Evolutionary conservation across 2,329 filamentous ascomycete genomes (phyloP).

Genomic region (Calonectria pseudoturangicola): DNA sequence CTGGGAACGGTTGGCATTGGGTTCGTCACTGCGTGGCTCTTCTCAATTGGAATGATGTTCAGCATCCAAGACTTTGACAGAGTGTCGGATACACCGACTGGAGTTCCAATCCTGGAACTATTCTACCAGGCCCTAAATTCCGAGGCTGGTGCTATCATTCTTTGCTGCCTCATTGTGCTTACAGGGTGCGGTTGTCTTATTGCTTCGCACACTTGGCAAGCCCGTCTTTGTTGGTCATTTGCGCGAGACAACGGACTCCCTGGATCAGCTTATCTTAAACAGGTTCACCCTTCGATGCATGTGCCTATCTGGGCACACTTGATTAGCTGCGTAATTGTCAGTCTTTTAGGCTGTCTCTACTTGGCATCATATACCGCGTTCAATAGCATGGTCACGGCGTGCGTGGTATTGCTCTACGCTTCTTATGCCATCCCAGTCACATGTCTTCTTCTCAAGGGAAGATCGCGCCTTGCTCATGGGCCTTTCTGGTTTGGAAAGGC

Average conservation of each 20-base stretch:
- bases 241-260: slow-evolving; percentile 38
- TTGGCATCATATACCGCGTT: slow-evolving; percentile 28
- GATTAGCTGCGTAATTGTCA: slow-evolving; percentile 4
- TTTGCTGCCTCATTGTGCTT: slow-evolving; percentile 26
- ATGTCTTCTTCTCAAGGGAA: slow-evolving; percentile 28
- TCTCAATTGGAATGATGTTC: slow-evolving; percentile 39
- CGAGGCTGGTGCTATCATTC: slow-evolving; percentile 31
- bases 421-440: slow-evolving; percentile 31
- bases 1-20: slow-evolving; percentile 35
- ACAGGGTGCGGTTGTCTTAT: slow-evolving; percentile 34
- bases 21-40: slow-evolving; percentile 39
- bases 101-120: slow-evolving; percentile 37
- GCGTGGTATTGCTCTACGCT: slow-evolving; percentile 35
- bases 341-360: slow-evolving; percentile 25
- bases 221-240: slow-evolving; percentile 40
- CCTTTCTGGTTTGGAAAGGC: slow-evolving; percentile 32
- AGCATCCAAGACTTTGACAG: slow-evolving; percentile 39
- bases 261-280: not conserved
- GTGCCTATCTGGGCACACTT: slow-evolving; percentile 31
- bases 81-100: slow-evolving; percentile 29
- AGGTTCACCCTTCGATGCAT: slow-evolving; percentile 11
- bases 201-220: slow-evolving; percentile 38
- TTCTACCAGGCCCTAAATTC: slow-evolving; percentile 32
- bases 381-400: slow-evolving; percentile 35
- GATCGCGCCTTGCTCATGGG: slow-evolving; percentile 23